These are phyloP conservation scores for Polychaeton citri DNA, from an alignment of 2,329 filamentous ascomycete genomes.

Conservation along the genomic window DNA sequence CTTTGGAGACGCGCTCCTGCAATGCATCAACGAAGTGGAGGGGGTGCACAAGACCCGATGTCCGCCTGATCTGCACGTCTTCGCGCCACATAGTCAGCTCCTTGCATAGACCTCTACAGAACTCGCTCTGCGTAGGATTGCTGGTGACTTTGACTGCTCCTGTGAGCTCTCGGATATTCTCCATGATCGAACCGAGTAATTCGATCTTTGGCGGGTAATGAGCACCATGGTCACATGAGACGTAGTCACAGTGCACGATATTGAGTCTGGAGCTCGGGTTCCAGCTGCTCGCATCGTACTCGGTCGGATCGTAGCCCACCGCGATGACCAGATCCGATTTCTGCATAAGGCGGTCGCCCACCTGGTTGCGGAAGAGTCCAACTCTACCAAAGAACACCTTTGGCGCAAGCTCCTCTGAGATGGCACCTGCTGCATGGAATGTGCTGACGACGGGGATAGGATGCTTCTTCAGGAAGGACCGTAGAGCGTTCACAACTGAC, in stretches of 20 bases:
- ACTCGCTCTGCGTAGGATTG: slow-evolving; percentile 23
- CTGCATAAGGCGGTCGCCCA: slow-evolving; percentile 31
- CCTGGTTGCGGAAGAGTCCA: slow-evolving; percentile 37
- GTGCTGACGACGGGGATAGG: slow-evolving; percentile 36
- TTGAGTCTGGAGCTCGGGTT: slow-evolving; percentile 25
- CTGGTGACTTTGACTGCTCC: slow-evolving; percentile 21
- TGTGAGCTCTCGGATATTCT: slow-evolving; percentile 27
- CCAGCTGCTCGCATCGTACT: slow-evolving; percentile 35
- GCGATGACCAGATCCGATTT: slow-evolving; percentile 32
- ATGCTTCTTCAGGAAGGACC: slow-evolving; percentile 27
- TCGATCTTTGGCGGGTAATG: slow-evolving; percentile 31
- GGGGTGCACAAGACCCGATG: slow-evolving; percentile 25
- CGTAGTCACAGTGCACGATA: slow-evolving; percentile 34
- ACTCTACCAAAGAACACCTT: slow-evolving; percentile 35
- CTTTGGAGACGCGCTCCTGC: slow-evolving; percentile 26
- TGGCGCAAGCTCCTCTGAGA: slow-evolving; percentile 27
- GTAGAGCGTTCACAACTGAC: slow-evolving; percentile 28
- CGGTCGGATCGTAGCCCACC: slow-evolving; percentile 35
- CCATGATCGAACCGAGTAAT: slow-evolving; percentile 29
- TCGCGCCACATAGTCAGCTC: slow-evolving; percentile 26
- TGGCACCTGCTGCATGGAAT: slow-evolving; percentile 36
- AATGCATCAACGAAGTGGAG: slow-evolving; percentile 33
- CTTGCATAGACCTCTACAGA: slow-evolving; percentile 20
- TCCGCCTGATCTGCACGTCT: slow-evolving; percentile 6
- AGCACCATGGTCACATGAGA: slow-evolving; percentile 25